Evolutionary conservation across 768 basidiomycete genomes (phyloP), one percentile per base, ranked within the genome.

Genomic region (Tulasnella calospora): DNA sequence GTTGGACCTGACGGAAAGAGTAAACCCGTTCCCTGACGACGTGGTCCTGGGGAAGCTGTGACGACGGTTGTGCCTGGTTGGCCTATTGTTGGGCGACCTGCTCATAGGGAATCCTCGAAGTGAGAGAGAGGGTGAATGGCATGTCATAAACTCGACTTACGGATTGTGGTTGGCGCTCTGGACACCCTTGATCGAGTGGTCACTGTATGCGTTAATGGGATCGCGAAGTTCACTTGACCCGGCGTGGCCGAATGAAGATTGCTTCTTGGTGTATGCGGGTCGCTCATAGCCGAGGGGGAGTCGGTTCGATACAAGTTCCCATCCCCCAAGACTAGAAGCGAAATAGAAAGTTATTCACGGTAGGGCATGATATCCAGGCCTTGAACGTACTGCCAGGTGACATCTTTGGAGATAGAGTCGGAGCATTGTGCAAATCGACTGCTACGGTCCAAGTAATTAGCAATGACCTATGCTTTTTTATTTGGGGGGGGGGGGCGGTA

Each of bases 291-390:
- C 2, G 74, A 75, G 4, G 74, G 74, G 13, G 74, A 75, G 2
- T 75, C 74, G 8, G 74, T 75, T 51, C 74, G 41, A 47, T 75
- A 75, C 44, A 75, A 44, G 13, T 23, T 38, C 46, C 46, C 74
- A 13, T 61, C 74, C 4, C 44, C 46, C 30, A 75, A 33, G 38
- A 61, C 44, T 47, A 73, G 46, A 41, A 41, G 19, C 15, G 27
- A 67, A 35, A 67, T 1, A 8, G 30, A 35, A 33, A 23, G 23
- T n/a, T 51, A n/a, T 2, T 8, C 33, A 17, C 1, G 61, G 6
- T 7, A 30, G 35, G 33, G 21, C 1, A 6, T 12, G 6, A 23
- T 1, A 33, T 21, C 61, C 15, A 67, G 35, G 61, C 13, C 30
- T 8, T 35, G 30, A 27, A 67, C 61, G 8, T 27, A 67, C 61